A percentile compares a stretch with the other conserved stretches of the same genome.
Evolutionary conservation across 192 early-diverging fungal genomes (phyloP).

Genomic region (Kickxella alabastrina): DNA sequence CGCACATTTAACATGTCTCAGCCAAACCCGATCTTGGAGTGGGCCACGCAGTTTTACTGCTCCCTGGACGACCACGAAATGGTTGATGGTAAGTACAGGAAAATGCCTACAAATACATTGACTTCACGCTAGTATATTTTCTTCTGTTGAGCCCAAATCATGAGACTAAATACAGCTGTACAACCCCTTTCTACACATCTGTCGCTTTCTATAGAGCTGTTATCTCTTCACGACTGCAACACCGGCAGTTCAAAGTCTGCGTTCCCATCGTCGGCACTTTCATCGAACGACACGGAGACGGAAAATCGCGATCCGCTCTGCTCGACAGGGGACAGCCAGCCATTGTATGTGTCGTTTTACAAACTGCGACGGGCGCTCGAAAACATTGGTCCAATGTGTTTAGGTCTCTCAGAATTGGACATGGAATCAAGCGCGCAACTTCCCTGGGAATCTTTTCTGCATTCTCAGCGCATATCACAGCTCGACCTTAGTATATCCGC

Average conservation of each 20-base stretch:
- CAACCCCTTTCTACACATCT: too few species aligned
- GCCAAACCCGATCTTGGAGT: constrained; percentile 19
- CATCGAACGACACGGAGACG: too few species aligned
- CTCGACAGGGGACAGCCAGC: constrained; percentile 6
- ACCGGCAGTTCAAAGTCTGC: too few species aligned
- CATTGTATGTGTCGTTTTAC: constrained; percentile 20
- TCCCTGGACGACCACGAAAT: constrained; percentile 26
- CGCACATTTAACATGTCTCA: constrained; percentile 1
- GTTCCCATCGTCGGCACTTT: too few species aligned
- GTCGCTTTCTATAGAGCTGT: too few species aligned
- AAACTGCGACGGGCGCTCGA: constrained; percentile 11
- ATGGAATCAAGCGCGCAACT: constrained; percentile 6
- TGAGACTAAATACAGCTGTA: too few species aligned
- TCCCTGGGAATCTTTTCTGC: constrained; percentile 40
- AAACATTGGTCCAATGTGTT: constrained; percentile 17
- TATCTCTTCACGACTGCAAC: too few species aligned
- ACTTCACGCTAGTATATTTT: too few species aligned
- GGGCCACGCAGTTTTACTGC: constrained; percentile 41
- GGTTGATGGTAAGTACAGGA: constrained; percentile 6
- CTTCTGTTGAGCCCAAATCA: too few species aligned
- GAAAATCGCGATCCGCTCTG: too few species aligned
- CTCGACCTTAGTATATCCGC: not conserved
- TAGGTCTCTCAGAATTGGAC: constrained; percentile 22
- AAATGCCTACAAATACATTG: not conserved
- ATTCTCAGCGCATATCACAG: constrained; percentile 15